Percentiles rank a stretch among this genome's conserved stretches.
Evolutionary conservation across 2,329 filamentous ascomycete genomes (phyloP).

Genomic region (Colletotrichum gigasporum): DNA sequence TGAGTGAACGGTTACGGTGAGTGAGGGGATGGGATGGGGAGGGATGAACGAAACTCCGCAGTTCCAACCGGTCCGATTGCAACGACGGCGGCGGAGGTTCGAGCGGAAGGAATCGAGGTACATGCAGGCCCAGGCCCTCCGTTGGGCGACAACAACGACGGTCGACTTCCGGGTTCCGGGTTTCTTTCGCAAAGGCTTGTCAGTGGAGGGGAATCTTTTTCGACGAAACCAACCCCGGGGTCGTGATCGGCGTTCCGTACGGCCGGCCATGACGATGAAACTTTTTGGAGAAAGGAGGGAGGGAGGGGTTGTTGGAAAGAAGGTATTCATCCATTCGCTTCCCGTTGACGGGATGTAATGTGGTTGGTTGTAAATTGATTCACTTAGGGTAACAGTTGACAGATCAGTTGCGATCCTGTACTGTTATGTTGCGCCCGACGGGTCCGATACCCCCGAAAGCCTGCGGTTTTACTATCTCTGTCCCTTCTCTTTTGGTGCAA

Average conservation of each 20-base stretch:
- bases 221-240: constrained; percentile 11
- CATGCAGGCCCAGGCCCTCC: no score
- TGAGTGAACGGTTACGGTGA: not conserved
- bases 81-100: not conserved
- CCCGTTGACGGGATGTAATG: no score
- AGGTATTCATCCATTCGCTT: no score
- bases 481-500: no score
- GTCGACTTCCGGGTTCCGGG: constrained; percentile 11
- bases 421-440: not conserved
- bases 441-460: constrained; percentile 7
- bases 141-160: not conserved
- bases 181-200: not conserved
- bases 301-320: no score
- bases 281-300: not conserved
- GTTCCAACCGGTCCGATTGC: not conserved
- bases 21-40: not conserved
- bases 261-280: constrained; percentile 18
- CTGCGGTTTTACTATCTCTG: no score
- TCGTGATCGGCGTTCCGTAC: constrained; percentile 24
- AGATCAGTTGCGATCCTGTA: not conserved
- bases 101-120: no score
- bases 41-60: constrained; percentile 13
- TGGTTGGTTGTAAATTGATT: no score
- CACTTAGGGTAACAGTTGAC: no score
- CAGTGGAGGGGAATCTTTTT: constrained; percentile 11